Percentiles rank a stretch among this genome's conserved stretches.
These are phyloP conservation scores for Proliferodiscus dingleyae DNA, from an alignment of 2,329 filamentous ascomycete species.

Conservation along the genomic window DNA sequence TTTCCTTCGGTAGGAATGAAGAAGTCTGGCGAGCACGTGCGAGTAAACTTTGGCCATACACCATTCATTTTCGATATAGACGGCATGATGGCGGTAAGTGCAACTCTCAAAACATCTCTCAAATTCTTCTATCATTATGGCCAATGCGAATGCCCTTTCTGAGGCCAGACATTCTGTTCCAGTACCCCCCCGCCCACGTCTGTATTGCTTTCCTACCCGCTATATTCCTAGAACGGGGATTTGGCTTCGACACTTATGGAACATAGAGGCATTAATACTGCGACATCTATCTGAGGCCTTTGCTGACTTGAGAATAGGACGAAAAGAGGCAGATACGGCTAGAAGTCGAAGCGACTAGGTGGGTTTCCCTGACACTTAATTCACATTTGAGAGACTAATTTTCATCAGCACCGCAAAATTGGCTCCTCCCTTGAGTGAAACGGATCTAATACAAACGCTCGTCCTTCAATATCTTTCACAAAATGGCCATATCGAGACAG, in stretches of 20 bases:
- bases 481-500: conserved; percentile 92
- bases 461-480: conserved; percentile 86
- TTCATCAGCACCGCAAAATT: conserved; percentile 38
- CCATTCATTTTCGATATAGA: conserved; percentile 93
- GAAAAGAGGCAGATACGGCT: conserved; percentile 26
- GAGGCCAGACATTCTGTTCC: too few species aligned
- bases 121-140: background rate
- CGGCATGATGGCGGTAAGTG: conserved; percentile 67
- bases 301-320: conserved; percentile 15
- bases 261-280: background rate
- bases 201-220: too few species aligned
- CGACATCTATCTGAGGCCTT: background rate
- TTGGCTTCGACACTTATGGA: too few species aligned
- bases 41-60: conserved; percentile 63
- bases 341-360: conserved; percentile 51
- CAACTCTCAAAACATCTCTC: conserved; percentile 5
- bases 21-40: conserved; percentile 56
- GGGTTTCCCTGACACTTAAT: conserved; percentile 2
- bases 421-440: conserved; percentile 63
- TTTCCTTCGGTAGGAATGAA: conserved; percentile 65
- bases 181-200: too few species aligned
- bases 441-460: conserved; percentile 73
- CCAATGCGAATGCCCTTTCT: background rate
- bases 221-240: too few species aligned
- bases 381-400: conserved; percentile 2